A percentile compares a stretch with the other conserved stretches of the same genome.
Evolutionary conservation across 2,329 filamentous ascomycete species (phyloP).

Genomic region (Fusarium tuaranense): DNA sequence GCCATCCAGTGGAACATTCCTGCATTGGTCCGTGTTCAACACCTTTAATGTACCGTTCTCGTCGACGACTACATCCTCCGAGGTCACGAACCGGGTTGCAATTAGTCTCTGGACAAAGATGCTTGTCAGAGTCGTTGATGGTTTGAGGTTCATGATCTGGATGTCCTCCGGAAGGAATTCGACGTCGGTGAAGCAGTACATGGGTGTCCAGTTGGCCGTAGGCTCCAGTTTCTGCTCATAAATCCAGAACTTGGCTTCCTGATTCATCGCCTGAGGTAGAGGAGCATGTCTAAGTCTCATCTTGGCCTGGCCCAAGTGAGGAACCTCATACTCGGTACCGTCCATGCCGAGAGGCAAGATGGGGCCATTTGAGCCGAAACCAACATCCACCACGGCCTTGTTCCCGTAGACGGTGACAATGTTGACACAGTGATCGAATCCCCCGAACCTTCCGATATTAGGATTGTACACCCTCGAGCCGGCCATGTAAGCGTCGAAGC

Average conservation of each 20-base stretch:
- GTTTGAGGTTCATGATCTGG: conserved; percentile 58
- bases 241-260: conserved; percentile 53
- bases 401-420: conserved; percentile 64
- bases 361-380: conserved; percentile 65
- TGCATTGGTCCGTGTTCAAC: conserved; percentile 46
- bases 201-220: conserved; percentile 55
- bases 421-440: conserved; percentile 65
- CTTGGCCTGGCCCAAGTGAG: conserved; percentile 57
- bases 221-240: conserved; percentile 44
- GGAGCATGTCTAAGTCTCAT: conserved; percentile 56
- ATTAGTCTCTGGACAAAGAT: conserved; percentile 54
- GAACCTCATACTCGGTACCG: conserved; percentile 11
- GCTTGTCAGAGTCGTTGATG: conserved; percentile 50
- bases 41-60: conserved; percentile 35
- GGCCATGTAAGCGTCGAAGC: conserved; percentile 61
- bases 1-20: conserved; percentile 45
- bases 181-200: conserved; percentile 64
- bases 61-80: conserved; percentile 57
- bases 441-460: conserved; percentile 26
- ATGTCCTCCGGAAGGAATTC: conserved; percentile 62
- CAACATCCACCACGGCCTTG: conserved; percentile 68
- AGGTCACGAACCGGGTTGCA: conserved; percentile 44
- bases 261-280: conserved; percentile 49
- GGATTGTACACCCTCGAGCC: conserved; percentile 56
- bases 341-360: conserved; percentile 49